Percentiles rank a stretch among this genome's conserved stretches.
These are phyloP conservation scores for Aspergillus mulundensis DNA, from an alignment of 495 filamentous ascomycete genomes.

Conservation along the genomic window DNA sequence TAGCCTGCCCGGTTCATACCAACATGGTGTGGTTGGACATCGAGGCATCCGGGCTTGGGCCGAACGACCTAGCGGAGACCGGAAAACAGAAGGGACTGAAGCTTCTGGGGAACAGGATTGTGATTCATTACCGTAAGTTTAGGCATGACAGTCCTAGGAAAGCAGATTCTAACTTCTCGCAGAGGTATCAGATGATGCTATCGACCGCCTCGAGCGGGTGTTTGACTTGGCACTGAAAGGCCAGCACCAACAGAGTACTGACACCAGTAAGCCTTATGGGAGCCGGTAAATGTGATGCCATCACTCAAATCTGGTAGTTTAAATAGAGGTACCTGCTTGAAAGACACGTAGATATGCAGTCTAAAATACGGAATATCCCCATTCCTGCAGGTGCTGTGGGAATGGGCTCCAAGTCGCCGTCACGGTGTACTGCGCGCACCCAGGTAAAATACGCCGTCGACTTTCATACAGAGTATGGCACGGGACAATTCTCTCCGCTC, in stretches of 20 bases:
- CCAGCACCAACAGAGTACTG: slow-evolving; percentile 31
- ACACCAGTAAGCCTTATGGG: slow-evolving; percentile 39
- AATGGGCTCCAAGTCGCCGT: no score
- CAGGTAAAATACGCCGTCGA: no score
- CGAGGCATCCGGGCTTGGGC: slow-evolving; percentile 42
- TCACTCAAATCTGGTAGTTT: no score
- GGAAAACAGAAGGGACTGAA: slow-evolving; percentile 37
- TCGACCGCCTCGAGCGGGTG: slow-evolving; percentile 36
- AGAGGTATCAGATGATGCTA: slow-evolving; percentile 46
- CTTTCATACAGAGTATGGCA: no score
- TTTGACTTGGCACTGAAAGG: slow-evolving; percentile 40
- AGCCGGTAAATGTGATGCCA: slow-evolving; percentile 19
- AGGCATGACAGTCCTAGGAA: not conserved
- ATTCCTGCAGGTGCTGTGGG: no score
- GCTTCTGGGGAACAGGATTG: slow-evolving; percentile 36
- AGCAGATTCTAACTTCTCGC: slow-evolving; percentile 24
- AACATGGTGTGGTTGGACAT: slow-evolving; percentile 95
- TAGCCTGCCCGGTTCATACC: slow-evolving; percentile 56
- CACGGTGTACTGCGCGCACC: no score
- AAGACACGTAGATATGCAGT: no score
- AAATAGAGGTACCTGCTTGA: no score
- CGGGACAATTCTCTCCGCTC: not conserved
- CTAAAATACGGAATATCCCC: no score
- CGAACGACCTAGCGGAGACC: slow-evolving; percentile 40
- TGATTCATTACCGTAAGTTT: slow-evolving; percentile 46